Percentiles rank a stretch among this genome's conserved stretches.
Conservation (phyloP, 257 asterid species). For the Ilex asprella region DNA sequence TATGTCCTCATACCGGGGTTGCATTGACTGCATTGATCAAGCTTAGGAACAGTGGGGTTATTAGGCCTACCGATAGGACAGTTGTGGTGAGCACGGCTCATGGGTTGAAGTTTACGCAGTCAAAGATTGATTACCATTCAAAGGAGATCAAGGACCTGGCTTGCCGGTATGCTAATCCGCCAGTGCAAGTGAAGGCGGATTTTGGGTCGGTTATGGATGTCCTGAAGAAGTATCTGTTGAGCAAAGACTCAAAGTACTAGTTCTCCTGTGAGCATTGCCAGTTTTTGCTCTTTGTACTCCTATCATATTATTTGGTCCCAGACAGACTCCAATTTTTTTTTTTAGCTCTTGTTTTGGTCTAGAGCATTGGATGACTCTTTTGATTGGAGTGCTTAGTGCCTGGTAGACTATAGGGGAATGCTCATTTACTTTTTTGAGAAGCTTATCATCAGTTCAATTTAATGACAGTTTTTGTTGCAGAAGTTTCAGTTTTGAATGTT, state of each 20-base stretch:
- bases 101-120: constrained; percentile 79
- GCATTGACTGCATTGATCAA: constrained; percentile 68
- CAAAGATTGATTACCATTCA: constrained; percentile 76
- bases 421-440: too few species aligned
- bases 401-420: too few species aligned
- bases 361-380: too few species aligned
- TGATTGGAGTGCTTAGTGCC: too few species aligned
- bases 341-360: too few species aligned
- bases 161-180: constrained; percentile 74
- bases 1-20: constrained; percentile 91
- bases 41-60: constrained; percentile 67
- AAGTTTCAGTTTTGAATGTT: too few species aligned
- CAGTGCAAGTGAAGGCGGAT: constrained; percentile 76
- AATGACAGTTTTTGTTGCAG: too few species aligned
- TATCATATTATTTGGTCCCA: too few species aligned
- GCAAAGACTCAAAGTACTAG: constrained; percentile 40
- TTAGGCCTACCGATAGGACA: constrained; percentile 60
- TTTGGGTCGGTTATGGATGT: constrained; percentile 94
- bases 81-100: constrained; percentile 92
- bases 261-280: constrained; percentile 10
- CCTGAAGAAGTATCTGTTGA: constrained; percentile 54
- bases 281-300: constrained; percentile 21
- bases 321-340: too few species aligned
- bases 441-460: too few species aligned
- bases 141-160: constrained; percentile 60